phyloP scores from a whole-genome alignment of 257 asterid species.

The Plantago ovata region DNA sequence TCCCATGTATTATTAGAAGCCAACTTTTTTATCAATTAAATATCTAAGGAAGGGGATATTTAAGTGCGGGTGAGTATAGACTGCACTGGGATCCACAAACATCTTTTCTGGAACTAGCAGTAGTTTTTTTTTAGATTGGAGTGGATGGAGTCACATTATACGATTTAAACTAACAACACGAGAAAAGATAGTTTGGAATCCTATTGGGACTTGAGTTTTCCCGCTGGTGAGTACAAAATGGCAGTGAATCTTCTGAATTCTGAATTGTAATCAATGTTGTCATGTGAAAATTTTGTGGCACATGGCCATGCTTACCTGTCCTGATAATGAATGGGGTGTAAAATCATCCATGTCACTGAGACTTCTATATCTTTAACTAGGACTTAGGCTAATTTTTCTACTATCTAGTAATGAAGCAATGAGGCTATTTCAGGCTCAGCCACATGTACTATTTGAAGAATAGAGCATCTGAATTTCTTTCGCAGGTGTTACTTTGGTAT shows the following conservation, averaged over 20 bases:
- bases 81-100: neutral
- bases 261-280: too few relatives aligned
- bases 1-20: slow-evolving; percentile 16
- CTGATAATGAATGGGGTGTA: too few relatives aligned
- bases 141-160: too few relatives aligned
- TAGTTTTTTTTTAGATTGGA: neutral
- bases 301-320: too few relatives aligned
- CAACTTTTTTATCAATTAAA: neutral
- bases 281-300: too few relatives aligned
- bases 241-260: too few relatives aligned
- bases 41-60: neutral
- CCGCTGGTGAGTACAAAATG: neutral
- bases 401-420: too few relatives aligned
- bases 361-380: too few relatives aligned
- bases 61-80: neutral
- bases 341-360: too few relatives aligned
- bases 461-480: neutral
- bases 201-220: neutral
- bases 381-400: too few relatives aligned
- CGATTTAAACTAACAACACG: too few relatives aligned
- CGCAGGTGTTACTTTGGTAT: neutral
- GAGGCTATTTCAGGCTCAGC: too few relatives aligned
- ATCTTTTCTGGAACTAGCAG: neutral
- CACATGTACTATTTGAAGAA: neutral
- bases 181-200: neutral